Percentiles rank a stretch among this genome's conserved stretches.
Conservation (phyloP, 176 grass and related monocot genomes). For the Triticum turgidum region DNA sequence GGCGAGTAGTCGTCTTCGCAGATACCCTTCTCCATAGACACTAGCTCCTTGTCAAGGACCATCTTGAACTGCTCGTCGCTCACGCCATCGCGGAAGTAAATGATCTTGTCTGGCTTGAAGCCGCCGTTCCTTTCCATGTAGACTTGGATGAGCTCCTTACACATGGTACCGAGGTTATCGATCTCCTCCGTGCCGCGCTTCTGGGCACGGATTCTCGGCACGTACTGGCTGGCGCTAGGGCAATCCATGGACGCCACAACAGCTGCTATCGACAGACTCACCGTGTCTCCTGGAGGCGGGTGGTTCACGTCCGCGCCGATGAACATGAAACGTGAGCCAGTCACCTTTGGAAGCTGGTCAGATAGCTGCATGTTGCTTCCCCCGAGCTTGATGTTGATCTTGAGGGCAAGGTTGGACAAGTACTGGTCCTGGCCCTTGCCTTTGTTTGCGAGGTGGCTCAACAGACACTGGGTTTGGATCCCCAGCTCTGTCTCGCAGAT, state of each 20-base stretch:
- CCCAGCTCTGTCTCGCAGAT: constrained; percentile 58
- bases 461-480: constrained; percentile 53
- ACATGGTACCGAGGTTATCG: constrained; percentile 31
- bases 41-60: constrained; percentile 56
- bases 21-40: constrained; percentile 28
- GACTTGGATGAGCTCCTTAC: constrained; percentile 34
- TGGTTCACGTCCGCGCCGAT: constrained; percentile 69
- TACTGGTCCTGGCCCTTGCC: constrained; percentile 39
- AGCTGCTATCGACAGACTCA: constrained; percentile 55
- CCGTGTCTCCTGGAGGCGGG: constrained; percentile 36
- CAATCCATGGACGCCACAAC: constrained; percentile 49
- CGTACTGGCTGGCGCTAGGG: constrained; percentile 42
- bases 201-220: constrained; percentile 42
- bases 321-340: constrained; percentile 47
- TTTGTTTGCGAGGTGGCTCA: constrained; percentile 38
- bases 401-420: constrained; percentile 51
- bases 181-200: constrained; percentile 43
- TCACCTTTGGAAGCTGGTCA: constrained; percentile 35
- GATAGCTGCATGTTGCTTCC: constrained; percentile 54
- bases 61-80: constrained; percentile 50
- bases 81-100: constrained; percentile 72
- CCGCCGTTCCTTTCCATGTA: constrained; percentile 23
- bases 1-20: constrained; percentile 34
- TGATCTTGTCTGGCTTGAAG: constrained; percentile 37
- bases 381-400: constrained; percentile 67